Percentiles rank a stretch among this genome's conserved stretches.
phyloP scores from a whole-genome alignment of 2,329 filamentous ascomycete genomes.

The Fusarium napiforme region DNA sequence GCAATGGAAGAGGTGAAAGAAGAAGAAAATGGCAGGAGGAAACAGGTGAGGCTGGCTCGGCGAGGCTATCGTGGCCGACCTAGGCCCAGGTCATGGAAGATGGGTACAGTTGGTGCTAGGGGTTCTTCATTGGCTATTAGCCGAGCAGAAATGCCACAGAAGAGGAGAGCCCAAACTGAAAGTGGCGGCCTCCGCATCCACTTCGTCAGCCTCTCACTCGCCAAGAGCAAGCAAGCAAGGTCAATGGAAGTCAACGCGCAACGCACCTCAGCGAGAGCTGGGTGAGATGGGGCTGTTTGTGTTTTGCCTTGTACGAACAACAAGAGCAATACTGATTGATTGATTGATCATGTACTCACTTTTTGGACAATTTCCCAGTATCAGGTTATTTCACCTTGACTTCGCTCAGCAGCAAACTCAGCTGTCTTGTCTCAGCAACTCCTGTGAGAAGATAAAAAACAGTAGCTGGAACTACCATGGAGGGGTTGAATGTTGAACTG shows the following conservation, averaged over 20 bases:
- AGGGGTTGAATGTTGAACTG: conserved; percentile 14
- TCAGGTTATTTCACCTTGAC: neutral
- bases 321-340: conserved; percentile 15
- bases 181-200: conserved; percentile 26
- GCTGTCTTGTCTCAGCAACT: neutral
- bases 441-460: neutral
- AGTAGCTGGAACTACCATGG: conserved; percentile 11
- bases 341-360: conserved; percentile 31
- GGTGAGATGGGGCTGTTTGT: conserved; percentile 22
- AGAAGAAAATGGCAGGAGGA: conserved; percentile 15
- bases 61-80: conserved; percentile 44
- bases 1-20: conserved; percentile 7
- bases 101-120: conserved; percentile 14
- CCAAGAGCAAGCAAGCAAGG: neutral
- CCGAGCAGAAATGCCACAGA: conserved; percentile 29
- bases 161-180: conserved; percentile 23
- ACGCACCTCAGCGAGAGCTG: conserved; percentile 28
- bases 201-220: conserved; percentile 42
- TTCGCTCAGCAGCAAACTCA: neutral
- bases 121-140: conserved; percentile 45
- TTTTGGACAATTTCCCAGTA: conserved; percentile 2
- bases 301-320: conserved; percentile 27
- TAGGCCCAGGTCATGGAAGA: conserved; percentile 6
- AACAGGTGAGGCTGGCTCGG: conserved; percentile 45
- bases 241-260: conserved; percentile 3